Base-by-base conservation (phyloP, 768 basidiomycete genomes). In the Tubosaeta sp. region DNA sequence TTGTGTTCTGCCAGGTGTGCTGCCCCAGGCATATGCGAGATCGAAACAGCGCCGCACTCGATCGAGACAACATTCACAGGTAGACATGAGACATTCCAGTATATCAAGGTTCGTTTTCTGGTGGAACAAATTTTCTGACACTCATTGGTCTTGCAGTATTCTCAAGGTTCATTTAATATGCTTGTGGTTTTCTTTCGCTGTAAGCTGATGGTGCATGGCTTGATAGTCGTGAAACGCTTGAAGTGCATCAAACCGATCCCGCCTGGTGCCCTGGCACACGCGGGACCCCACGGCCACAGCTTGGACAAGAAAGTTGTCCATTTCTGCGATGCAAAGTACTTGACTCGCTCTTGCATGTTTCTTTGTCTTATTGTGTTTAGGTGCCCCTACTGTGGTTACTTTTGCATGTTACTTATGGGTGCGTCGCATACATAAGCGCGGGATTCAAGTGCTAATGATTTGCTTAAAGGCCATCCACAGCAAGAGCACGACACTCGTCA, bases 51-150 rank as follows among this genome's bases (percentile, higher is more conserved):
- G 0, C 84, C 84, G 0, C 76, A 79, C 49, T 78, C n/a, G n/a
- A n/a, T n/a, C 82, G 0, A 76, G 78, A 83, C n/a, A 6, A 83
- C 81, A 0, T 85, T 85, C 56, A 76, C 75, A 0, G 84, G 83
- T 0, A 70, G 64, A 51, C 78, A 84, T 44, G 80, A 82, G 54
- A 81, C 76, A 1, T 85, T 84, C 58, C 76, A 80, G 59, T 85
- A 81, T 47, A 85, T 84, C 0, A 85, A 84, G 73, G 84, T 80
- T 46, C 25, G 60, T 50, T 29, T 26, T n/a, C 5, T 47, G n/a
- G 14, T n/a, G n/a, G n/a, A n/a, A n/a, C 14, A 6, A 7, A 19
- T 31, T 9, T 19, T 43, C 34, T 22, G 26, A 27, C 1, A 1
- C 31, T 46, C 14, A 50, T 22, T 0, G 16, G 16, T 25, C 12